Evolutionary conservation across 371 early-diverging fungal species (phyloP), one percentile per base, ranked within the genome.

Genomic region (Cokeromyces recurvatus): DNA sequence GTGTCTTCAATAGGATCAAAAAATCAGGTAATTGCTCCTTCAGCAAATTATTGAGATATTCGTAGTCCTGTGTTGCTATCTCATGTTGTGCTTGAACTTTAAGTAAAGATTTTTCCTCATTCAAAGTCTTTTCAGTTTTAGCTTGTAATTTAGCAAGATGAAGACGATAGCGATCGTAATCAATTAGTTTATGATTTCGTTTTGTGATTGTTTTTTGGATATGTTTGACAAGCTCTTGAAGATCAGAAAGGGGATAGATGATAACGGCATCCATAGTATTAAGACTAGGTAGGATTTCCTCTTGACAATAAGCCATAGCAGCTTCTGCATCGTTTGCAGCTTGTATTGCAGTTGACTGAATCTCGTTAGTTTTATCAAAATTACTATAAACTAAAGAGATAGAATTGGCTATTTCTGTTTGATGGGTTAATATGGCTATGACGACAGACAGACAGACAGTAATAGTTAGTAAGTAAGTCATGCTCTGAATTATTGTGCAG

Each of bases 121-220:
- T 69, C n/a, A 77, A 58, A 2, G 71, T 73, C 22, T 81, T 68
- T 29, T 86, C 82, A 21, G 74, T 61, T 58, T 82, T 85, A 5
- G 70, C 77, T 17, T 61, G 29, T 22, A 90, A 52, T 51, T 86
- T 87, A 35, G 75, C 69, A 27, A 87, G 64, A 14, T 61, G 53
- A 41, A 68, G 68, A 24, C 82, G 68, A 62, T 81, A 77, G 25
- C 91, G 83, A 54, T 91, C 91, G 62, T 82, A 90, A 68, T 91
- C 91, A 31, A 89, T 55, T 35, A 84, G 61, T 59, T 91, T 91
- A 65, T 87, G 90, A 20, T 75, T 71, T 9, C 90, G 80, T 59
- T 91, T 91, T 10, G 66, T 69, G 11, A 89, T 84, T 3, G 84
- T 68, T 48, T 79, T 85, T 46, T 79, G 79, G 32, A 91, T 82